Evolutionary conservation across 805 yeast genomes (phyloP).

Genomic region (Clavispora fructus): DNA sequence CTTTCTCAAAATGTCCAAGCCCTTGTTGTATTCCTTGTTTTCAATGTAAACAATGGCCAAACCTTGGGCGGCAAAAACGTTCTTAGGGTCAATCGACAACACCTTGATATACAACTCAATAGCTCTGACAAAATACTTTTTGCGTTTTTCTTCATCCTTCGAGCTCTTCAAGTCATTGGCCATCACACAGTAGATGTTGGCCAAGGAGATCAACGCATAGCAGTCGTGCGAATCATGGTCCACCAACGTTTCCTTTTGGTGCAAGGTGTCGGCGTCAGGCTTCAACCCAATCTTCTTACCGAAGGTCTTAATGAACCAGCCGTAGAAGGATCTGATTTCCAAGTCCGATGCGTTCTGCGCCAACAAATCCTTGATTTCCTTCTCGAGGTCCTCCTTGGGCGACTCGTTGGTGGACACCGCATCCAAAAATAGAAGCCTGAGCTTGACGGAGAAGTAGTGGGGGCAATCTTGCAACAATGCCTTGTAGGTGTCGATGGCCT

Average conservation of each 20-base stretch:
- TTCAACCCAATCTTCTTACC: slow-evolving; percentile 46
- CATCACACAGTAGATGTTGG: slow-evolving; percentile 75
- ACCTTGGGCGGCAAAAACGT: slow-evolving; percentile 97
- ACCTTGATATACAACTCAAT: slow-evolving; percentile 89
- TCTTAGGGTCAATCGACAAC: slow-evolving; percentile 71
- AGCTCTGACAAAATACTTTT: slow-evolving; percentile 81
- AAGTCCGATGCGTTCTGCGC: slow-evolving; percentile 52
- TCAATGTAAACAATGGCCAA: slow-evolving; percentile 90
- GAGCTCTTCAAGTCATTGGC: slow-evolving; percentile 70
- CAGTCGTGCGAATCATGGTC: slow-evolving; percentile 82
- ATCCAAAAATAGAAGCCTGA: slow-evolving; percentile 63
- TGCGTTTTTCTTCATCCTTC: slow-evolving; percentile 48
- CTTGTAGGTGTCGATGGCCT: slow-evolving; percentile 46
- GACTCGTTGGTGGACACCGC: slow-evolving; percentile 37
- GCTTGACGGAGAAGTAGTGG: slow-evolving; percentile 65
- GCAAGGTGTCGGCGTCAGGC: slow-evolving; percentile 63
- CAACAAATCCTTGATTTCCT: slow-evolving; percentile 53
- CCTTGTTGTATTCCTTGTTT: slow-evolving; percentile 64
- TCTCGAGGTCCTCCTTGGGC: slow-evolving; percentile 42
- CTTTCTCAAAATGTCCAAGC: slow-evolving; percentile 81
- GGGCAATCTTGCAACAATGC: slow-evolving; percentile 58
- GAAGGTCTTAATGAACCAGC: slow-evolving; percentile 74
- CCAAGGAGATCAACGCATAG: slow-evolving; percentile 85
- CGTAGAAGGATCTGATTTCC: slow-evolving; percentile 85
- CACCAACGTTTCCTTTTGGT: slow-evolving; percentile 79